phyloP scores from a whole-genome alignment of 2,329 filamentous ascomycete genomes.

The Phialophora macrospora region DNA sequence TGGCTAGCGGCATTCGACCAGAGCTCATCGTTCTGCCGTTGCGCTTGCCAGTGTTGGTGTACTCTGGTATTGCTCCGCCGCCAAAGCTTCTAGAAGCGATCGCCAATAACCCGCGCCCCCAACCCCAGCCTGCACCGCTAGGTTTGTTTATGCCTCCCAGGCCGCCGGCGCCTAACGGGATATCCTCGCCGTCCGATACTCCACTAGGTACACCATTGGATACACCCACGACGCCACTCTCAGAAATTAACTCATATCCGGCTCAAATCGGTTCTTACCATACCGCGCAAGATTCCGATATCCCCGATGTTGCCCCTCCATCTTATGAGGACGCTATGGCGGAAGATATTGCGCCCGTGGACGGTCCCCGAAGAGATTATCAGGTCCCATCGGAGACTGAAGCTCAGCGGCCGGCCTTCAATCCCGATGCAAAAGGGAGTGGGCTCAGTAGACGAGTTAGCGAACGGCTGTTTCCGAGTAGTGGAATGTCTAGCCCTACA shows the following conservation, averaged over 20 bases:
- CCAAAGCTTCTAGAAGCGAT: conserved; percentile 67
- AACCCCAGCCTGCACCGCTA: conserved; percentile 37
- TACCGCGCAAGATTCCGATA: conserved; percentile 16
- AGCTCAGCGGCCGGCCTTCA: conserved; percentile 31
- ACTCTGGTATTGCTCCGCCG: conserved; percentile 84
- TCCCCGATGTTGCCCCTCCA: conserved; percentile 76
- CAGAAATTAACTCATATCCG: conserved; percentile 24
- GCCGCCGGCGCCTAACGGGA: conserved; percentile 16
- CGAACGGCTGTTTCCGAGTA: conserved; percentile 37
- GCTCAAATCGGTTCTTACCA: conserved; percentile 22
- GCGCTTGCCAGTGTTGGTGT: conserved; percentile 78
- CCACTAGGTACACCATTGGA: conserved; percentile 20
- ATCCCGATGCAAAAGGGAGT: conserved; percentile 34
- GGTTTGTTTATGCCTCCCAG: conserved; percentile 14
- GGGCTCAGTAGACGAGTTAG: conserved; percentile 35
- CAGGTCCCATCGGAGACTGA: conserved; percentile 38
- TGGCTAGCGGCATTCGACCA: conserved; percentile 59
- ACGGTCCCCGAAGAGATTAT: conserved; percentile 66
- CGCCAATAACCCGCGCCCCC: conserved; percentile 40
- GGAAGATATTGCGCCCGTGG: conserved; percentile 73
- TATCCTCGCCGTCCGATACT: conserved; percentile 9
- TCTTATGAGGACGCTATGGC: conserved; percentile 95
- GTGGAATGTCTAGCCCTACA: conserved; percentile 22
- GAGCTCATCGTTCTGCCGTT: conserved; percentile 80
- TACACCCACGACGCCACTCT: conserved; percentile 23